Conservation (phyloP, 1,139 yeast genomes). For the Debaryomyces robertsiae region DNA sequence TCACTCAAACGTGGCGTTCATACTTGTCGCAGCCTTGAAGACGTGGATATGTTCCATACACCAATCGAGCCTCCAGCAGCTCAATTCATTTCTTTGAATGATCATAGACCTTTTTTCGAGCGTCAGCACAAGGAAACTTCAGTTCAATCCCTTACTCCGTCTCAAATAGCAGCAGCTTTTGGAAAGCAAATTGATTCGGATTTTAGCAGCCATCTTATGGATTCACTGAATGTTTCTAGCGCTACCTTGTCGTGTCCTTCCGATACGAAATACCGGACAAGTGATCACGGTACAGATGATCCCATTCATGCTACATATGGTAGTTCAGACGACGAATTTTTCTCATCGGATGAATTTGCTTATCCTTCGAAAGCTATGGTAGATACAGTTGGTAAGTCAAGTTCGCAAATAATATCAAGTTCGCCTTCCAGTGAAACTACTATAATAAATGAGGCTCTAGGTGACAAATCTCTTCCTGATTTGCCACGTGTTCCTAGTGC, state of each 20-base stretch:
- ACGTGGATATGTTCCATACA: conserved; percentile 1
- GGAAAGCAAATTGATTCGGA: conserved; percentile 30
- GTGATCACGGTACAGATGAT: not conserved
- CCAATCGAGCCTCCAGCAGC: conserved; percentile 7
- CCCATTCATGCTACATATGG: conserved; percentile 12
- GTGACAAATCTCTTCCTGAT: conserved; percentile 6
- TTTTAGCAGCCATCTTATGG: not conserved
- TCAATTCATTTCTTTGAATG: conserved; percentile 12
- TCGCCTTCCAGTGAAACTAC: conserved; percentile 40
- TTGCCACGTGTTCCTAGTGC: not conserved
- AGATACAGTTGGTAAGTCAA: not conserved
- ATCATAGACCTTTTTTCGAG: conserved; percentile 12
- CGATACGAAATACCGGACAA: not conserved
- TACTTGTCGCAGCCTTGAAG: conserved; percentile 7
- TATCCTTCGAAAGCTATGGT: conserved; percentile 2
- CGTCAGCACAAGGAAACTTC: conserved; percentile 21
- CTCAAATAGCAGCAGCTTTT: conserved; percentile 35
- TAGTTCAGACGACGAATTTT: conserved; percentile 38
- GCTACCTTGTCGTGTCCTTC: no score
- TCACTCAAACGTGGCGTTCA: not conserved
- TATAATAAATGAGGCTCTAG: conserved; percentile 25
- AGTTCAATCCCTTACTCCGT: conserved; percentile 32
- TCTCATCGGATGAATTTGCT: conserved; percentile 32
- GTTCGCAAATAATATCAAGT: conserved; percentile 15
- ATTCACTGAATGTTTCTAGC: not conserved